Base-by-base conservation (phyloP, 2,329 filamentous ascomycete genomes). In the Endoconidiophora polonica region DNA sequence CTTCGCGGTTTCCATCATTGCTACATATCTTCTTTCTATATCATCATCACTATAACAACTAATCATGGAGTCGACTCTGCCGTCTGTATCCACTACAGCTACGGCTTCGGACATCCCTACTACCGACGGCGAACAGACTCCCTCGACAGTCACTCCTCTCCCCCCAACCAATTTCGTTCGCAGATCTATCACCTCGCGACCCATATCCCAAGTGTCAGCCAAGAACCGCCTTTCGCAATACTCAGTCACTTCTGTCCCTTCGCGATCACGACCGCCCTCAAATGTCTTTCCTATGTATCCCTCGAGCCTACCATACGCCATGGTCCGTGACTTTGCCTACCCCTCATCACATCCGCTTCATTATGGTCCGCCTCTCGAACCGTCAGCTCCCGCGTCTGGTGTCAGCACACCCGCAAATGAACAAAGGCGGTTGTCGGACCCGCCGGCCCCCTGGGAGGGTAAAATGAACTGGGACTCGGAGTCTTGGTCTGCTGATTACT, bases 321-420 rank as follows among this genome's bases (percentile, higher is more conserved):
- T 86, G 42, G 88, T 98, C 56, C 83, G 91, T 60, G 91, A 98
- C 70, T 98, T 96, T 67, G 91, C 91, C 57, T 98, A 96, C 62
- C 79, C 86, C 29, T 62, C 76, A 23, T 73, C 74, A 50, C 85
- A 96, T 63, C 87, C 86, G 41, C 73, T 95, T 64, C 91, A 96
- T 68, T 94, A 94, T 70, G 91, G 91, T 1, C 84, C 90, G n/a
- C 81, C 86, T 14, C 81, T 82, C 37, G 82, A 87, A 57, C 71
- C 77, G 23, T 80, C 77, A 47, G 67, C 71, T 48, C 77, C 79
- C n/a, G 72, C 78, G 6, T 93, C 87, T 1, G 82, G 81, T 52
- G 73, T 83, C 57, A 88, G 83, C n/a, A 94, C 88, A 0, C 87
- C 90, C 7, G 79, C 76, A 14, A 91, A 84, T 64, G 86, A 91